Conservation (phyloP, 192 early-diverging fungal species). For the Endogone sp. region DNA sequence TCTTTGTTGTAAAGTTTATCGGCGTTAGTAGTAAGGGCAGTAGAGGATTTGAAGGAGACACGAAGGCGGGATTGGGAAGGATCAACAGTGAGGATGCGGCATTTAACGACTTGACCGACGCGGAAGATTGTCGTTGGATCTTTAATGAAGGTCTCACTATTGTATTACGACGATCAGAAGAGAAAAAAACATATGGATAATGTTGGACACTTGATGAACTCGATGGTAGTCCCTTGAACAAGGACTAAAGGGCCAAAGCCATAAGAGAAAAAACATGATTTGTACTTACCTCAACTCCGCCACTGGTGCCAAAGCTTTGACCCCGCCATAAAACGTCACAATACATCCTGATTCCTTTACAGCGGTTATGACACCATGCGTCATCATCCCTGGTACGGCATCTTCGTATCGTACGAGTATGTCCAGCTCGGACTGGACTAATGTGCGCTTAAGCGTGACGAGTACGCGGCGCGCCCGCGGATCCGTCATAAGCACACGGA, state of each 20-base stretch:
- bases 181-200: neutral
- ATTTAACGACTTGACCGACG: slow-evolving; percentile 71
- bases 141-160: slow-evolving; percentile 32
- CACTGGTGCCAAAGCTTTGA: slow-evolving; percentile 67
- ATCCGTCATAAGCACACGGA: slow-evolving; percentile 68
- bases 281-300: slow-evolving; percentile 59
- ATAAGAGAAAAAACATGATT: no score
- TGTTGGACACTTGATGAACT: neutral
- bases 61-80: slow-evolving; percentile 13
- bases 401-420: slow-evolving; percentile 57
- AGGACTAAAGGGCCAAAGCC: no score
- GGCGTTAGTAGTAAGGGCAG: slow-evolving; percentile 16
- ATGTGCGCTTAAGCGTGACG: slow-evolving; percentile 70
- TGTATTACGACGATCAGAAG: neutral
- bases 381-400: slow-evolving; percentile 54
- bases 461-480: slow-evolving; percentile 49
- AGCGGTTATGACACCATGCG: slow-evolving; percentile 59
- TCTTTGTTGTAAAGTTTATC: no score
- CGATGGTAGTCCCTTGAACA: neutral
- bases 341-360: slow-evolving; percentile 64
- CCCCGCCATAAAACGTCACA: slow-evolving; percentile 75
- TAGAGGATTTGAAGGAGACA: neutral
- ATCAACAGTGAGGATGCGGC: slow-evolving; percentile 61
- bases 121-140: slow-evolving; percentile 51
- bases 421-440: slow-evolving; percentile 70